These are phyloP conservation scores for Gaertneriomyces sp. DNA, from an alignment of 192 early-diverging fungal genomes.

Conservation along the genomic window DNA sequence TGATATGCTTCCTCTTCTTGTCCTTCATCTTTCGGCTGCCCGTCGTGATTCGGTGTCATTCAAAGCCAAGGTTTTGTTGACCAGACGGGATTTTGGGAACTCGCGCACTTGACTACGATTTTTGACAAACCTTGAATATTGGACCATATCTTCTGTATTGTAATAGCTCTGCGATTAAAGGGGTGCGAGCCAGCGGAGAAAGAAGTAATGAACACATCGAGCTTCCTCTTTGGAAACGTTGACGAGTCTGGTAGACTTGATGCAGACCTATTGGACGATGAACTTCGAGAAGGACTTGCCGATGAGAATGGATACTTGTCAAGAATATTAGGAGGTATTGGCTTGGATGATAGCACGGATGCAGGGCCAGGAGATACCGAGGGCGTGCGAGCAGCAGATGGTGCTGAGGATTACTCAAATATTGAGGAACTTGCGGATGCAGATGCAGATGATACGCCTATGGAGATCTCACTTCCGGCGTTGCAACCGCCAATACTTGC, in stretches of 20 bases:
- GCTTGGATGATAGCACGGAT: slow-evolving; percentile 15
- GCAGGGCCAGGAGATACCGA: slow-evolving; percentile 47
- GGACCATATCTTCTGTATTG: too few species aligned
- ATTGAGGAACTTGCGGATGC: slow-evolving; percentile 79
- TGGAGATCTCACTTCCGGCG: not conserved
- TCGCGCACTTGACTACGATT: too few species aligned
- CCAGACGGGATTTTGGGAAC: too few species aligned
- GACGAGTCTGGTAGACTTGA: slow-evolving; percentile 78
- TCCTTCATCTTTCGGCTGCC: too few species aligned
- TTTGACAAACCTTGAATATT: too few species aligned
- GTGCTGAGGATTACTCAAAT: slow-evolving; percentile 82
- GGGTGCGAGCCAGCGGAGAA: too few species aligned
- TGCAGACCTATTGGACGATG: slow-evolving; percentile 49
- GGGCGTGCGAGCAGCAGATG: slow-evolving; percentile 53
- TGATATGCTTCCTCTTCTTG: too few species aligned
- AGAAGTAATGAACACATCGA: slow-evolving; percentile 10
- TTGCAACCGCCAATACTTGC: not conserved
- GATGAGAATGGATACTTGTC: slow-evolving; percentile 31
- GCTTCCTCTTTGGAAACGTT: slow-evolving; percentile 86
- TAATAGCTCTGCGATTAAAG: too few species aligned
- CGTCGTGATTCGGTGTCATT: too few species aligned
- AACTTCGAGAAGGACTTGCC: slow-evolving; percentile 50
- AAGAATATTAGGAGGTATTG: slow-evolving; percentile 5
- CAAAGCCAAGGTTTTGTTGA: too few species aligned
- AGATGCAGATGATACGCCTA: slow-evolving; percentile 19